A percentile compares a stretch with the other conserved stretches of the same genome.
Conservation (phyloP, 225 moss, liverwort and hornwort genomes). For the Ulota crispa region DNA sequence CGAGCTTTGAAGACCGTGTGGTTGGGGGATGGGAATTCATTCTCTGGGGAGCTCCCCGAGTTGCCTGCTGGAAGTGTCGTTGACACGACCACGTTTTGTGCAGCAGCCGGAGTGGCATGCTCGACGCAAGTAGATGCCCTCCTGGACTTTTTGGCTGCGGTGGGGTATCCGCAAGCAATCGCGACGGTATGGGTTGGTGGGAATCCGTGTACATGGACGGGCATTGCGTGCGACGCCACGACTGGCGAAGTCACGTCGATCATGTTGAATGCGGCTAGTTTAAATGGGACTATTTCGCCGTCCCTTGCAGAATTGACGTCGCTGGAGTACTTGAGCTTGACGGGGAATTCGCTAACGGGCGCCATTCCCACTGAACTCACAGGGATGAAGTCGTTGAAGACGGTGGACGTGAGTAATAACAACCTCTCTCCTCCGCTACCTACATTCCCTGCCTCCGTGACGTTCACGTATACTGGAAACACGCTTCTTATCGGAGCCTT, state of each 20-base stretch:
- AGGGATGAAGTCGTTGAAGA: constrained; percentile 47
- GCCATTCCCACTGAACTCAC: constrained; percentile 53
- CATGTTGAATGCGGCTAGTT: constrained; percentile 9
- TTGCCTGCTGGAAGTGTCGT: background rate
- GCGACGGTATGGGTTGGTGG: constrained; percentile 67
- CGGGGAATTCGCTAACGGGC: constrained; percentile 61
- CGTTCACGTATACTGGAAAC: constrained; percentile 56
- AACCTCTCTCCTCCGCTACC: constrained; percentile 75
- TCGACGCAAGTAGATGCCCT: constrained; percentile 53
- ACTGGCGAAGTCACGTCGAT: constrained; percentile 35
- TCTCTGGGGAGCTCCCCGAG: constrained; percentile 42
- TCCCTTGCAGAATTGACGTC: constrained; percentile 55
- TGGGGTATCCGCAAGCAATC: constrained; percentile 52
- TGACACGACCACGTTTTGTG: constrained; percentile 47
- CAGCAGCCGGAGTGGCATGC: constrained; percentile 53
- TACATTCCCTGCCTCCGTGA: constrained; percentile 46
- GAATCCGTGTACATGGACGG: constrained; percentile 72
- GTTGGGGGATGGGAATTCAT: constrained; percentile 23
- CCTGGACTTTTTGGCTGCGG: constrained; percentile 68
- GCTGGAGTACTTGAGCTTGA: constrained; percentile 51
- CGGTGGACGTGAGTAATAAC: constrained; percentile 75
- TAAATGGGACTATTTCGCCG: constrained; percentile 61
- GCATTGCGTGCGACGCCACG: constrained; percentile 49
- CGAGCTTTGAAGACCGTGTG: background rate
- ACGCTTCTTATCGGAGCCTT: constrained; percentile 39